These are phyloP conservation scores for Naganishia friedmannii DNA, from an alignment of 768 basidiomycete genomes.

Conservation along the genomic window DNA sequence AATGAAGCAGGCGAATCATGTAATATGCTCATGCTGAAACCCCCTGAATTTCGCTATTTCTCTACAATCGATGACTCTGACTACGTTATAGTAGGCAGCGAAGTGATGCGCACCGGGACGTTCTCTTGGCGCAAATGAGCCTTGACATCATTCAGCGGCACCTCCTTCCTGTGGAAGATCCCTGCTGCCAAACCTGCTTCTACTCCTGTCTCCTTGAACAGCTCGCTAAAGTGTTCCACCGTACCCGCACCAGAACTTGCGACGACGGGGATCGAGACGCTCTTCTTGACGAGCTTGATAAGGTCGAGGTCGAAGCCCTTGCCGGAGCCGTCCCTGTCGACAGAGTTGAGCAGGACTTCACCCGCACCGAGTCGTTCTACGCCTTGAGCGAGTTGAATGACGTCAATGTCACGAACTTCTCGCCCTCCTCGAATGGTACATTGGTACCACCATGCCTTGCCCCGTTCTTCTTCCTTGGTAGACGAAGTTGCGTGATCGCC, in stretches of 20 bases:
- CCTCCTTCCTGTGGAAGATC: conserved; percentile 90
- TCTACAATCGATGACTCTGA: not conserved
- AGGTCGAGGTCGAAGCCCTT: conserved; percentile 86
- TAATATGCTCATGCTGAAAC: not conserved
- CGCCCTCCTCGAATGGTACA: conserved; percentile 95
- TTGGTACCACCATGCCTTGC: conserved; percentile 95
- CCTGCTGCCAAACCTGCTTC: conserved; percentile 95
- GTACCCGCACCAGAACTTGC: conserved; percentile 91
- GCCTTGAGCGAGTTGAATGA: conserved; percentile 82
- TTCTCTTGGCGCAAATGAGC: conserved; percentile 47
- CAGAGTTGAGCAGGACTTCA: conserved; percentile 90
- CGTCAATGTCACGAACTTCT: conserved; percentile 75
- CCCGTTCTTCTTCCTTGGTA: conserved; percentile 60
- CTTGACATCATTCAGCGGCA: conserved; percentile 79
- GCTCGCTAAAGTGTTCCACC: conserved; percentile 76
- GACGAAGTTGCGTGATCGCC: conserved; percentile 49
- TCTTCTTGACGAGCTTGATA: conserved; percentile 67
- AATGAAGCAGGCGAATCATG: not conserved
- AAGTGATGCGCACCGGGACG: conserved; percentile 38
- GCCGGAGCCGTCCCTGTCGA: conserved; percentile 92
- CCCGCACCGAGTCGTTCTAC: conserved; percentile 90
- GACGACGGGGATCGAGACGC: conserved; percentile 85
- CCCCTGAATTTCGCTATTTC: not conserved
- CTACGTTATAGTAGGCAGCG: conserved; percentile 29
- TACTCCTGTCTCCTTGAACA: conserved; percentile 73